These are phyloP conservation scores for Coccinonectria pachysandricola DNA, from an alignment of 2,329 filamentous ascomycete species.

Conservation along the genomic window DNA sequence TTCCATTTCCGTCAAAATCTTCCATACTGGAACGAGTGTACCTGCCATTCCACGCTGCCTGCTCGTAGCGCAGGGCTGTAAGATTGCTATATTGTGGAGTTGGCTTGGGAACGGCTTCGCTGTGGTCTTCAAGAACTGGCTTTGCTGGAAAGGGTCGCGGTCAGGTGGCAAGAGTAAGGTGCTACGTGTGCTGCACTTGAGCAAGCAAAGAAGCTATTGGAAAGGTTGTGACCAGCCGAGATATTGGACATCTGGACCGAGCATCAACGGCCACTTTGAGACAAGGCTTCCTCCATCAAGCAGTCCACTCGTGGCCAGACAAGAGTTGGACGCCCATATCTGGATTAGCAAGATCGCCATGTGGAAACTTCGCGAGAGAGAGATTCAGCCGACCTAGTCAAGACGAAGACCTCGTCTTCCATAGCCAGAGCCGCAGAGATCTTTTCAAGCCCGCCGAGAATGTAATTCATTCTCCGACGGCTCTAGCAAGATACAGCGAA, in stretches of 20 bases:
- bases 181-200: no score
- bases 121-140: slow-evolving; percentile 18
- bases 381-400: slow-evolving; percentile 22
- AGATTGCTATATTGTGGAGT: no score
- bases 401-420: slow-evolving; percentile 27
- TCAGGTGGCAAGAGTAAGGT: slow-evolving; percentile 17
- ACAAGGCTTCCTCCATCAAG: slow-evolving; percentile 10
- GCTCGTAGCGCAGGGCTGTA: slow-evolving; percentile 8
- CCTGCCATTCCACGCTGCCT: slow-evolving; percentile 6
- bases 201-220: no score
- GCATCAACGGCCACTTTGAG: slow-evolving; percentile 5
- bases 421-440: slow-evolving; percentile 38
- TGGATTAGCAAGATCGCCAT: slow-evolving; percentile 15
- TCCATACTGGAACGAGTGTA: slow-evolving; percentile 3
- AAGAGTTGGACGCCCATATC: slow-evolving; percentile 19
- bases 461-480: slow-evolving; percentile 30
- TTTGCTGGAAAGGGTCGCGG: slow-evolving; percentile 18
- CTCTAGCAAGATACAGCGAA: slow-evolving; percentile 48
- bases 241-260: slow-evolving; percentile 10
- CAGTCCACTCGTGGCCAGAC: slow-evolving; percentile 9
- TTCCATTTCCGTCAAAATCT: no score
- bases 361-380: slow-evolving; percentile 21
- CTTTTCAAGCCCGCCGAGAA: slow-evolving; percentile 31
- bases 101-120: no score
- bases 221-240: slow-evolving; percentile 11